Conservation (phyloP, 2,329 filamentous ascomycete species). For the Ophiocordyceps sinensis region DNA sequence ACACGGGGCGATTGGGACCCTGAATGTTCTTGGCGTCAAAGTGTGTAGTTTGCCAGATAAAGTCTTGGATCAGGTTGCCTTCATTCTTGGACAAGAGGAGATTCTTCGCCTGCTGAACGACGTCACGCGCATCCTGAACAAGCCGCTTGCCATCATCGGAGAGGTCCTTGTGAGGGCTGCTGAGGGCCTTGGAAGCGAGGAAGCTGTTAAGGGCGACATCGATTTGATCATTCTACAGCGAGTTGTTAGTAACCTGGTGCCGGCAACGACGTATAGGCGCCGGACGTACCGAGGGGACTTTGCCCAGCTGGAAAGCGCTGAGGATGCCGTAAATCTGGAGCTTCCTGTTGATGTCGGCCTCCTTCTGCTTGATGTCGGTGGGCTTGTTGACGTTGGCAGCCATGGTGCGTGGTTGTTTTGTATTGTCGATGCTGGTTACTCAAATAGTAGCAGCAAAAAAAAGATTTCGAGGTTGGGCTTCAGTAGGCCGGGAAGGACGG, state of each 20-base stretch:
- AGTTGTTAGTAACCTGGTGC: background rate
- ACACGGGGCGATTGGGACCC: slow-evolving; percentile 51
- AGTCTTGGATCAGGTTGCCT: slow-evolving; percentile 87
- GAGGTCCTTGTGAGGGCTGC: slow-evolving; percentile 58
- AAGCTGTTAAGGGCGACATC: slow-evolving; percentile 88
- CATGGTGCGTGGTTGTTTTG: slow-evolving; percentile 14
- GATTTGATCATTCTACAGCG: slow-evolving; percentile 72
- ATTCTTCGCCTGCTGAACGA: slow-evolving; percentile 72
- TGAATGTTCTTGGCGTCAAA: slow-evolving; percentile 49
- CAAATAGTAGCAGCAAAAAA: background rate
- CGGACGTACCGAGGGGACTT: slow-evolving; percentile 66
- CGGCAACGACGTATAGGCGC: background rate
- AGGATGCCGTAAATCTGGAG: slow-evolving; percentile 89
- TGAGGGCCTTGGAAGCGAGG: slow-evolving; percentile 54
- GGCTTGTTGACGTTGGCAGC: slow-evolving; percentile 53
- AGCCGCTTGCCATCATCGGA: slow-evolving; percentile 72
- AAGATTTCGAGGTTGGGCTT: background rate
- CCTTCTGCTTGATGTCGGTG: slow-evolving; percentile 59
- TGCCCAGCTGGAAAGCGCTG: slow-evolving; percentile 72
- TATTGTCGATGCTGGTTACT: slow-evolving; percentile 1
- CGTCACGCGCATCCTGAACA: slow-evolving; percentile 60
- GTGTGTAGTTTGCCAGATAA: slow-evolving; percentile 84
- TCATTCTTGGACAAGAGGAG: slow-evolving; percentile 88
- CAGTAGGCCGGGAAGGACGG: background rate
- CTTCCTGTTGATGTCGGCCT: slow-evolving; percentile 82